Evolutionary conservation across 2,329 filamentous ascomycete genomes (phyloP), one percentile per base, ranked within the genome.

Genomic region (Bipolaris victoriae): DNA sequence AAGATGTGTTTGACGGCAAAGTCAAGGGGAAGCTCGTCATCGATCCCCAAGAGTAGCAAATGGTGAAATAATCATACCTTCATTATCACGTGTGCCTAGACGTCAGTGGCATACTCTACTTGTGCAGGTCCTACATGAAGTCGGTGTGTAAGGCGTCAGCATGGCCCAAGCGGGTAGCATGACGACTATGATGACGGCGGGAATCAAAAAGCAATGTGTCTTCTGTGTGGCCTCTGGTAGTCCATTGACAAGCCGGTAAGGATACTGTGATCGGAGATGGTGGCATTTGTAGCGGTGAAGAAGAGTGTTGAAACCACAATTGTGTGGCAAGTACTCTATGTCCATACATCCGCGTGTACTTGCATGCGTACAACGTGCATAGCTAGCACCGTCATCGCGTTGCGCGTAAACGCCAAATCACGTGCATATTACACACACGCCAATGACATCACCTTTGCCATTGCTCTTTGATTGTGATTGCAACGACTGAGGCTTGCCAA

Each of bases 1-100:
- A 54, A 41, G 64, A 69, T 41, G 61, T 71, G 3, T 65, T 67
- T 15, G 62, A 67, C 22, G 60, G 64, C 7, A 70, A 68, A 41
- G 49, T 66, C 20, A 61, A 58, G 39, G 64, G 63, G 11, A 71
- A 69, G 44, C 41, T 72, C 11, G 60, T 69, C 16, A 24, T 71
- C 7, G 55, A 71, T 22, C 65, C 67, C 3, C 66, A 71, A 45
- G 67, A 70, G 16, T 69, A 62, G 57, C 5, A 18, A 45, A 31
- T 31, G 26, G n/a, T 45, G 22, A 15, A 7, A 22, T 41, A 22
- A 41, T 15, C 7, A 3, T 29, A 4, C 1, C 24, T 1, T 45
- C 9, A 18, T 24, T 7, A 16, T 40, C n/a, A 5, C 16, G 2
- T 31, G 41, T 26, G 22, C 13, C 18, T 11, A 16, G 15, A 48